These are phyloP conservation scores for Carex cristatella DNA, from an alignment of 176 grass and related monocot genomes.

Conservation along the genomic window DNA sequence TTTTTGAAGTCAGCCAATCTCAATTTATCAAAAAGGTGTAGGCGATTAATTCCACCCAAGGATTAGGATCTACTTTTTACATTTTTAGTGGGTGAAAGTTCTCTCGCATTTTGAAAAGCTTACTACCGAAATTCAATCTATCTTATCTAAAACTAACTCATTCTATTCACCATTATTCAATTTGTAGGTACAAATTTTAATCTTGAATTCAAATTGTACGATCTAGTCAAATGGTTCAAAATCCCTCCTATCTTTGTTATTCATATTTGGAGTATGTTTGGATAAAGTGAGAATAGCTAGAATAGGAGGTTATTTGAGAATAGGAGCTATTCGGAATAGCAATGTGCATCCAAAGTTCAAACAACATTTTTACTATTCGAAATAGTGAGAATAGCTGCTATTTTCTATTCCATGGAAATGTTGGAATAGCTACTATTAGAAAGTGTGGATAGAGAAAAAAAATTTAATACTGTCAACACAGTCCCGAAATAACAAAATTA, in stretches of 20 bases:
- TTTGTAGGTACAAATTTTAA: neutral
- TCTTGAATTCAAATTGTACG: neutral
- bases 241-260: neutral
- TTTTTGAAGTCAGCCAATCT: conserved; percentile 12
- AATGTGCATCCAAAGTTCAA: too few relatives aligned
- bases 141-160: neutral
- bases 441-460: too few relatives aligned
- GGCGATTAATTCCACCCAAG: neutral
- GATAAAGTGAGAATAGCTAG: too few relatives aligned
- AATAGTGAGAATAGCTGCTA: too few relatives aligned
- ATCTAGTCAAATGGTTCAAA: neutral
- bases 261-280: neutral
- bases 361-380: too few relatives aligned
- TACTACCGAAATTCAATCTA: neutral
- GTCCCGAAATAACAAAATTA: too few relatives aligned
- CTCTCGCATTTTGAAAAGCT: neutral
- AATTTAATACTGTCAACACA: too few relatives aligned
- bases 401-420: too few relatives aligned
- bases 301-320: too few relatives aligned
- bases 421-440: too few relatives aligned
- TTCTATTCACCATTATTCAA: neutral
- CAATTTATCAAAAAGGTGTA: neutral
- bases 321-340: too few relatives aligned
- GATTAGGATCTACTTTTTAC: neutral
- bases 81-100: conserved; percentile 3